Percentiles rank a stretch among this genome's conserved stretches.
Evolutionary conservation across 1,139 yeast genomes (phyloP).

Genomic region (Citeromyces hawaiiensis): DNA sequence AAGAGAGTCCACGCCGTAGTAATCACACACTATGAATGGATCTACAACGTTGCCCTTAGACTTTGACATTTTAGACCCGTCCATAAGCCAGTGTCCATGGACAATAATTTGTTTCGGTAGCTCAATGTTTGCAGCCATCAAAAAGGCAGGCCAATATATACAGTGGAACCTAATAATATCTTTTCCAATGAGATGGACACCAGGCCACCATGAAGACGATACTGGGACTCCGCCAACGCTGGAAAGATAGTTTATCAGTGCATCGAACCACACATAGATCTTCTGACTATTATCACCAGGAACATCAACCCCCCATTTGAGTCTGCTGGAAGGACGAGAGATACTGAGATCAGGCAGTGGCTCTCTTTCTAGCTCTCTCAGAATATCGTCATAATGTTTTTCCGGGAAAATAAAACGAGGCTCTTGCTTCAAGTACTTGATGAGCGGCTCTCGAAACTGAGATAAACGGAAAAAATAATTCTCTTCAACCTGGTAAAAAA

Average conservation of each 20-base stretch:
- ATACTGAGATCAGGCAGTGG: constrained; percentile 60
- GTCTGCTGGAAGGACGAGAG: constrained; percentile 67
- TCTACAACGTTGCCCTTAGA: constrained; percentile 94
- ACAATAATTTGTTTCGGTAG: constrained; percentile 69
- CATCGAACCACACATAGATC: constrained; percentile 96
- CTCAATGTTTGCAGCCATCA: constrained; percentile 67
- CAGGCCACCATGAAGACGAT: constrained; percentile 35
- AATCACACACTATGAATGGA: constrained; percentile 48
- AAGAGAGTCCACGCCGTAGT: constrained; percentile 62
- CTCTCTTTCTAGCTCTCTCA: constrained; percentile 39
- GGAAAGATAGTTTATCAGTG: constrained; percentile 74
- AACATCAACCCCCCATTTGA: constrained; percentile 85
- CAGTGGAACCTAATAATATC: constrained; percentile 85
- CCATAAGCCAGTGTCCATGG: constrained; percentile 90
- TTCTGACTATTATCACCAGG: constrained; percentile 70
- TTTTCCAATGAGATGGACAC: constrained; percentile 77
- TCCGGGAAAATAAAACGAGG: constrained; percentile 55
- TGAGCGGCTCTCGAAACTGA: constrained; percentile 37
- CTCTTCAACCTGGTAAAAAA: constrained; percentile 60
- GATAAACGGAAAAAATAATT: constrained; percentile 80
- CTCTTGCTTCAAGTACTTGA: constrained; percentile 31
- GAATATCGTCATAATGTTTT: constrained; percentile 37
- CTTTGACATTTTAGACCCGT: constrained; percentile 88
- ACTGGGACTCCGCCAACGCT: constrained; percentile 30
- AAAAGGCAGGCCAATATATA: constrained; percentile 87